Evolutionary conservation across 495 filamentous ascomycete genomes (phyloP), one percentile per base, ranked within the genome.

Genomic region (Lophiostoma macrostomum): DNA sequence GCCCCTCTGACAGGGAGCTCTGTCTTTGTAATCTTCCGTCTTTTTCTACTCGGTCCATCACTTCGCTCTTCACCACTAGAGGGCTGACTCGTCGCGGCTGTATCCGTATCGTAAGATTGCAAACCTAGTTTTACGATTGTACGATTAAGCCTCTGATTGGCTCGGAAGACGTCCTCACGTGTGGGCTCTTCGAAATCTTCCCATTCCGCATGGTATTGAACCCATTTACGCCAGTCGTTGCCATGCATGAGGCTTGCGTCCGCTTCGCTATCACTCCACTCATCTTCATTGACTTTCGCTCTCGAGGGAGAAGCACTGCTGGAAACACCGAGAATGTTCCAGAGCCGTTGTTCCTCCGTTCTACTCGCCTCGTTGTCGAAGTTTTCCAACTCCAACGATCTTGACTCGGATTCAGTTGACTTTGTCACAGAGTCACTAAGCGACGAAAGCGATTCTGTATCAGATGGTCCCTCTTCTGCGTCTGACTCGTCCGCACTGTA

Each of bases 271-370:
- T 25, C 28, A 4, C 24, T 25, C 36, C 18, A 36, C n/a, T 50
- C 40, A 23, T 25, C 36, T 28, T 37, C 23, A n/a, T 29, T 14
- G 5, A 2, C 16, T n/a, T 34, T 35, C 6, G 19, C 13, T 3
- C 23, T 42, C 22, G 18, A 2, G 2, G 46, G 27, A 44, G 40
- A 8, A 12, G 24, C 14, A n/a, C n/a, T n/a, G n/a, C n/a, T n/a
- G 4, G 25, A 1, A 16, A 4, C 18, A 4, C 66, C 68, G 10
- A 90, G 63, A 8, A 83, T 30, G 0, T 54, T 51, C 80, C 81
- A 84, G 8, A 89, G 50, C 11, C 65, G 56, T 29, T 64, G 60
- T 67, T 90, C 85, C 64, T 86, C 83, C 6, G 58, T 42, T 12
- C 63, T 69, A 51, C 78, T 77, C 12, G 69, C 61, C 53, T 73